Evolutionary conservation across 371 early-diverging fungal species (phyloP), one percentile per base, ranked within the genome.

Genomic region (Syncephalastrum racemosum): DNA sequence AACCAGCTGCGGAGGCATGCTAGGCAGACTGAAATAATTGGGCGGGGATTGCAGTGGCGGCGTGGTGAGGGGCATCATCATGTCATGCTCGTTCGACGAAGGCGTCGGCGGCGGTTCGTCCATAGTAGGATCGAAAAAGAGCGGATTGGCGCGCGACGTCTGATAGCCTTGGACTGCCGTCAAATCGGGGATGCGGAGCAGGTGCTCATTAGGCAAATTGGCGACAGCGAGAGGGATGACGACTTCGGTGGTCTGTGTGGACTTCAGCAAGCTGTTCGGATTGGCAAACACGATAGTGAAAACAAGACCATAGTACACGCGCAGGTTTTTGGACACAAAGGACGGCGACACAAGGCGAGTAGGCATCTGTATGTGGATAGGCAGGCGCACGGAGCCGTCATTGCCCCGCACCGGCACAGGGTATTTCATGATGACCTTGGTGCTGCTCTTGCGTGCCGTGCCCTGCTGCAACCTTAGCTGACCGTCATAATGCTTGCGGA

Each of bases 401-500:
- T 39, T 54, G 14, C 53, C 42, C 4, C 56, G 8, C 7, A 70
- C 50, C 1, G 68, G 63, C 2, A 69, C 54, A 13, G 48, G 50
- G 4, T 69, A 68, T 10, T 69, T 65, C 20, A 71, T 16, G 0
- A 77, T 69, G 0, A 51, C 59, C 4, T 71, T 65, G 12, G 71
- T 53, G 40, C 73, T 58, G 14, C 75, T 71, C 42, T 62, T 53
- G 42, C 70, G 73, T 0, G 79, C 79, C 23, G 75, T 78, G 1
- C 79, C 79, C 48, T 67, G 73, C 46, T 70, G 70, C 14, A 78
- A 58, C 13, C 72, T 47, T 67, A 78, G 68, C 39, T 75, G 71
- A 5, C 79, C 79, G 55, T 78, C 75, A 55, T 78, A 75, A 46
- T 73, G 75, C 31, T 78, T 78, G 22, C 75, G 71, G 44, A 78